These are phyloP conservation scores for Cystobasidiopsis lactophilus DNA, from an alignment of 768 basidiomycete genomes.

Conservation along the genomic window DNA sequence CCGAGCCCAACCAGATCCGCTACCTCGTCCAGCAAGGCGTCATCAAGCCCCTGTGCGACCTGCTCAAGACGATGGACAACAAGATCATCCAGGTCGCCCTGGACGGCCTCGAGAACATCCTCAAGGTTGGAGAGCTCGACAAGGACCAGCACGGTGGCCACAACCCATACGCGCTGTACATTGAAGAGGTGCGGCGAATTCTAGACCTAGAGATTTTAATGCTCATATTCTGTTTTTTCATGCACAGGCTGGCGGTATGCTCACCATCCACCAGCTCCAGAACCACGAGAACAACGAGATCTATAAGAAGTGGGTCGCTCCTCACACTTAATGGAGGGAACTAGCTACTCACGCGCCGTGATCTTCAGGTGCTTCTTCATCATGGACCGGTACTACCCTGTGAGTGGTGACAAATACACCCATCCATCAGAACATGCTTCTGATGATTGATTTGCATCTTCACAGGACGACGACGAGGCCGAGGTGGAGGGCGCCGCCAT, in stretches of 20 bases:
- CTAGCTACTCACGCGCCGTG: conserved; percentile 56
- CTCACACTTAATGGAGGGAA: not conserved
- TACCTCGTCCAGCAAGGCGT: conserved; percentile 95
- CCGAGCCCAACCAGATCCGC: conserved; percentile 88
- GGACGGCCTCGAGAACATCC: conserved; percentile 91
- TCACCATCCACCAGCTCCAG: conserved; percentile 94
- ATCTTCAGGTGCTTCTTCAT: conserved; percentile 26
- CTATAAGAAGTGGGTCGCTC: conserved; percentile 71
- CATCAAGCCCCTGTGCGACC: conserved; percentile 93
- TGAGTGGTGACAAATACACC: too few species aligned
- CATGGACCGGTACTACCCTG: conserved; percentile 97
- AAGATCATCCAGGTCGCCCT: conserved; percentile 93
- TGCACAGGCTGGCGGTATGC: conserved; percentile 98
- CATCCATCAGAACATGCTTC: too few species aligned
- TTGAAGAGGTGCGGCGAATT: too few species aligned
- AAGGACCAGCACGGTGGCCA: conserved; percentile 55
- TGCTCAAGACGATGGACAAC: conserved; percentile 96
- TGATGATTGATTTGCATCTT: conserved; percentile 4
- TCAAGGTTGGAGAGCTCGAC: conserved; percentile 93
- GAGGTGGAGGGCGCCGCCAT: conserved; percentile 49
- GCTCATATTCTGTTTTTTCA: too few species aligned
- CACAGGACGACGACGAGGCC: conserved; percentile 56
- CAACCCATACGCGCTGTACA: conserved; percentile 81
- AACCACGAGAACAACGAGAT: conserved; percentile 99
- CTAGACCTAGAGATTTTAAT: too few species aligned